Percentiles rank a stretch among this genome's conserved stretches.
Conservation (phyloP, 1,139 yeast genomes). For the Pichia sp. region DNA sequence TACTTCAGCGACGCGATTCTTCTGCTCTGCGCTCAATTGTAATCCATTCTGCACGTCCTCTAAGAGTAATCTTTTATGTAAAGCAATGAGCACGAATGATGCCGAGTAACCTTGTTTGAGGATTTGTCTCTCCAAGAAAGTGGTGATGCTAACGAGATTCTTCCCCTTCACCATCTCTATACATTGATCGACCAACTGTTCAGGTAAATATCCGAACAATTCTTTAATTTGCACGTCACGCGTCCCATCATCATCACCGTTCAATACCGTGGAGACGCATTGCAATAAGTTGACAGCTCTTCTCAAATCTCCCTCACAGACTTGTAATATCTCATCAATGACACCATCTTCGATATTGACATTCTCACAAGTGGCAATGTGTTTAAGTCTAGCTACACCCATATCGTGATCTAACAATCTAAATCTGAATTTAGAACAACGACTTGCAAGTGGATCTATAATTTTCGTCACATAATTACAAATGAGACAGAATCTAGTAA, state of each 20-base stretch:
- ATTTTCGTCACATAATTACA: slow-evolving; percentile 95
- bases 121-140: slow-evolving; percentile 42
- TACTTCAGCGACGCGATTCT: slow-evolving; percentile 55
- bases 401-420: slow-evolving; percentile 64
- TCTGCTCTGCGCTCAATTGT: slow-evolving; percentile 42
- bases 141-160: slow-evolving; percentile 36
- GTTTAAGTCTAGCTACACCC: slow-evolving; percentile 60
- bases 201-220: slow-evolving; percentile 80
- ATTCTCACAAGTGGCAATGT: slow-evolving; percentile 51
- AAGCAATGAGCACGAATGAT: slow-evolving; percentile 65
- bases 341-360: slow-evolving; percentile 43
- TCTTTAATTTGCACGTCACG: slow-evolving; percentile 37
- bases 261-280: slow-evolving; percentile 57
- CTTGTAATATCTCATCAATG: slow-evolving; percentile 52
- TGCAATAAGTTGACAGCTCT: slow-evolving; percentile 88
- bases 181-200: slow-evolving; percentile 39
- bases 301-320: slow-evolving; percentile 86
- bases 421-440: slow-evolving; percentile 94
- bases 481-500: slow-evolving; percentile 87
- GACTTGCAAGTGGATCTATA: slow-evolving; percentile 91
- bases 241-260: slow-evolving; percentile 11
- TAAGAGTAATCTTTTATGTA: slow-evolving; percentile 66
- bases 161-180: slow-evolving; percentile 35
- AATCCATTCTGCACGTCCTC: slow-evolving; percentile 43
- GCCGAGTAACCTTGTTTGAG: slow-evolving; percentile 84